These are phyloP conservation scores for Lenwebbia sp. DNA, from an alignment of 345 rosid genomes.

Conservation along the genomic window DNA sequence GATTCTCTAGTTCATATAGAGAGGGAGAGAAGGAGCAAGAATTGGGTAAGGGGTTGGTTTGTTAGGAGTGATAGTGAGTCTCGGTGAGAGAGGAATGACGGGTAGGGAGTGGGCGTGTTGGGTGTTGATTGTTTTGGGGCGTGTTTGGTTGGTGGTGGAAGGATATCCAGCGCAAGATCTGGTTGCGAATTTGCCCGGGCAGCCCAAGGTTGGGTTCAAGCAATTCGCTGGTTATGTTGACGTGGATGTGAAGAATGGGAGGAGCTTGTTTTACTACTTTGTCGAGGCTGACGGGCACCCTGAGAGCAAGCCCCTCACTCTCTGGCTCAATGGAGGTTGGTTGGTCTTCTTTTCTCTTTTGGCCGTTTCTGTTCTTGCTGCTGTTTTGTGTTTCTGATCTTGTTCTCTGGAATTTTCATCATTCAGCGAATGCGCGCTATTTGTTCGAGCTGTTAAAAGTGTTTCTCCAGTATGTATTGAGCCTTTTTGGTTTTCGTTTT, in stretches of 20 bases:
- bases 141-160: conserved; percentile 6
- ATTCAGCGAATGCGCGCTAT: neutral
- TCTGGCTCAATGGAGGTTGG: conserved; percentile 94
- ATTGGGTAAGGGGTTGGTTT: neutral
- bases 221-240: conserved; percentile 83
- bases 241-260: conserved; percentile 59
- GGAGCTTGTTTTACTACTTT: conserved; percentile 88
- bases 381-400: neutral
- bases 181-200: conserved; percentile 69
- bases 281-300: conserved; percentile 70
- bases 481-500: neutral
- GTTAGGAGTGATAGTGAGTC: neutral
- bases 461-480: neutral
- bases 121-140: neutral
- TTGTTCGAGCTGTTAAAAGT: neutral
- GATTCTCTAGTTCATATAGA: neutral
- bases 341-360: neutral
- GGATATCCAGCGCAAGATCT: conserved; percentile 70
- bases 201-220: conserved; percentile 60
- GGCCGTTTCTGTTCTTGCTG: neutral
- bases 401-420: neutral
- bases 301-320: conserved; percentile 55
- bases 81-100: neutral
- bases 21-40: neutral
- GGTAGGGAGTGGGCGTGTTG: neutral